Base-by-base conservation (phyloP, 2,329 filamentous ascomycete genomes). In the Fusarium marasasianum region DNA sequence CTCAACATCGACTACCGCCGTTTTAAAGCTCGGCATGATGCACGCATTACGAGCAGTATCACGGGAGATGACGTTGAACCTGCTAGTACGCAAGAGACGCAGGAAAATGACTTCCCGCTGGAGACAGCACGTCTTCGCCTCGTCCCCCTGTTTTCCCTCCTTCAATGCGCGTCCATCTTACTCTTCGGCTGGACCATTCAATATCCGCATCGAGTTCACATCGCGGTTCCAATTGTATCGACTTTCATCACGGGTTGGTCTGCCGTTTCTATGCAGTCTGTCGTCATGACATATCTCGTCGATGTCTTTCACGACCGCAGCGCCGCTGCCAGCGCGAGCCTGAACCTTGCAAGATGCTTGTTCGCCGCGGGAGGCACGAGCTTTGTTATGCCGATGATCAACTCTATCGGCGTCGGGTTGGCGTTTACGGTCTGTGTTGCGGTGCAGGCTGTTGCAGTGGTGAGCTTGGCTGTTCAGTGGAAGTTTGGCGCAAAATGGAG, bases 171-270 rank as follows among this genome's bases (percentile, higher is more conserved):
- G 0, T 86, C 87, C 1, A 82, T 88, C 22, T 51, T 88, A 4
- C 71, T 85, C 29, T 89, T 89, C 54, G 87, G 88, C 40, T 90
- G 88, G 87, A 86, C 85, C 0, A 83, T 88, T 13, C 80, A 87
- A 20, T 86, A 84, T 59, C 70, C 80, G 1, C 57, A 81, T 1
- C 69, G 72, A 2, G 83, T 87, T 1, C 86, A 85, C 51, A 86
- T 89, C 24, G 84, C 86, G 0, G 79, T 87, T 1, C 87, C 87
- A 0, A 86, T 89, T 38, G 76, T 86, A 2, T 84, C 84, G 0
- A 86, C 86, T 0, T 89, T 89, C 61, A 79, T 88, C 43, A 86
- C 85, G 0, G 87, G 88, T 8, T 88, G 86, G 87, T 83, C 87
- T 0, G 83, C 84, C 1, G 82, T 87, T 10, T 87, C 87, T 1